A percentile compares a stretch with the other conserved stretches of the same genome.
These are phyloP conservation scores for Penicillium oxalicum DNA, from an alignment of 2,329 filamentous ascomycete genomes.

Conservation along the genomic window DNA sequence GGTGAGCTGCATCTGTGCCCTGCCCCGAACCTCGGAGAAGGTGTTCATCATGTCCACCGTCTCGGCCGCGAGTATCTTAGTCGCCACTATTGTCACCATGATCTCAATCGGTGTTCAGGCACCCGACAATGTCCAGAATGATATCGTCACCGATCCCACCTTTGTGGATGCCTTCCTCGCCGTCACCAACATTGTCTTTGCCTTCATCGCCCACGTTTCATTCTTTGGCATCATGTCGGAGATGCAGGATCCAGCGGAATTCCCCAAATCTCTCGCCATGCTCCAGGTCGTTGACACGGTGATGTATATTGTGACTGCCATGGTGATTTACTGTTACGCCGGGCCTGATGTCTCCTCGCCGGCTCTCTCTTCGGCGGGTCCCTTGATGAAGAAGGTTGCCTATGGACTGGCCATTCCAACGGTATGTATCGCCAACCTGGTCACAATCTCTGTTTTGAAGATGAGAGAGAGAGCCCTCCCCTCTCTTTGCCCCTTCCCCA, in stretches of 20 bases:
- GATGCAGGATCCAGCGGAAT: conserved; percentile 54
- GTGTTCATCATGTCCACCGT: conserved; percentile 55
- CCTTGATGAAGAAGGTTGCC: conserved; percentile 53
- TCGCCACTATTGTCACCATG: conserved; percentile 60
- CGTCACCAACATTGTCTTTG: conserved; percentile 63
- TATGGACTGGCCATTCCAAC: conserved; percentile 63
- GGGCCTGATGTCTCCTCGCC: conserved; percentile 57
- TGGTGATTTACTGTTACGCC: conserved; percentile 61
- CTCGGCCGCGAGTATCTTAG: conserved; percentile 57
- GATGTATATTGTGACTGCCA: conserved; percentile 60
- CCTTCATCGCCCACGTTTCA: conserved; percentile 58
- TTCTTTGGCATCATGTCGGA: conserved; percentile 62
- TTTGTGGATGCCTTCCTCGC: conserved; percentile 29
- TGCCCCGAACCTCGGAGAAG: conserved; percentile 57
- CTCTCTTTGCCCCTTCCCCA: no score
- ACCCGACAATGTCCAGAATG: conserved; percentile 32
- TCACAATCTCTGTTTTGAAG: no score
- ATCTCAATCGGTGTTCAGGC: conserved; percentile 53
- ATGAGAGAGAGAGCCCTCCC: no score
- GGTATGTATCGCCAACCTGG: conserved; percentile 11
- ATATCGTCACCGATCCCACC: conserved; percentile 45
- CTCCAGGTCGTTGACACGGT: conserved; percentile 53
- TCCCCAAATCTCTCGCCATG: conserved; percentile 55
- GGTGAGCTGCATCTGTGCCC: conserved; percentile 51
- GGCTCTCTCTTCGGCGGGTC: conserved; percentile 57